These are phyloP conservation scores for Colletotrichum truncatum DNA, from an alignment of 2,329 filamentous ascomycete species.

Conservation along the genomic window DNA sequence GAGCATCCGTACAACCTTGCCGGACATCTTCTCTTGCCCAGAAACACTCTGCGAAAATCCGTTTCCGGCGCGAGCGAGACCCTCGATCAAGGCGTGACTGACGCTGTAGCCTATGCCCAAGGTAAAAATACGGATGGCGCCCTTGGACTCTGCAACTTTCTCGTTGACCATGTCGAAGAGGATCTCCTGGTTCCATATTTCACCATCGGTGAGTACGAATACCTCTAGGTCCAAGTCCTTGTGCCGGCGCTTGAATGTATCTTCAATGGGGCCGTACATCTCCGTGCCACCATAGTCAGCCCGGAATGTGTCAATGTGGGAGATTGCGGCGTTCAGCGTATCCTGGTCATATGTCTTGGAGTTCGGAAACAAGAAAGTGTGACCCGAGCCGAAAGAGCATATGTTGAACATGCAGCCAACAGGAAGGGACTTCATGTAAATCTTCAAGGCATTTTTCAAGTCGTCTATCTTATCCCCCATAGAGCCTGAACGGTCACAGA, in stretches of 20 bases:
- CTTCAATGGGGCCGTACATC: conserved; percentile 55
- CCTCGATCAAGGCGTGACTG: conserved; percentile 63
- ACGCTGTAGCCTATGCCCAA: conserved; percentile 62
- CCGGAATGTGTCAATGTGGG: conserved; percentile 50
- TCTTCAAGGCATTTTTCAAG: conserved; percentile 62
- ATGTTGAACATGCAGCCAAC: conserved; percentile 75
- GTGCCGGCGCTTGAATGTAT: conserved; percentile 52
- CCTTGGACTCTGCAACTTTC: conserved; percentile 48
- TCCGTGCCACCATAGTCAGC: conserved; percentile 64
- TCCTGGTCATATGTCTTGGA: conserved; percentile 57
- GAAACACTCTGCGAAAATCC: conserved; percentile 71
- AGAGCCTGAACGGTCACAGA: conserved; percentile 77
- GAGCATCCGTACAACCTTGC: conserved; percentile 77
- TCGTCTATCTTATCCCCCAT: conserved; percentile 65
- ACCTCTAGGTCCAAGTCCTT: conserved; percentile 60
- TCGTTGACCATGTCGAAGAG: conserved; percentile 57
- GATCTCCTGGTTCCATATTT: conserved; percentile 56
- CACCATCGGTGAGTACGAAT: conserved; percentile 66
- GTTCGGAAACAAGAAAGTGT: conserved; percentile 56
- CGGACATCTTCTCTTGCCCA: conserved; percentile 71
- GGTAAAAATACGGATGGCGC: conserved; percentile 60
- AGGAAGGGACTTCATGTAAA: conserved; percentile 74
- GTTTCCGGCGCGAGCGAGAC: conserved; percentile 61
- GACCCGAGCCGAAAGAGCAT: conserved; percentile 67
- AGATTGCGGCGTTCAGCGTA: conserved; percentile 51